phyloP scores from a whole-genome alignment of 768 basidiomycete genomes.

The Tulasnella sp. region DNA sequence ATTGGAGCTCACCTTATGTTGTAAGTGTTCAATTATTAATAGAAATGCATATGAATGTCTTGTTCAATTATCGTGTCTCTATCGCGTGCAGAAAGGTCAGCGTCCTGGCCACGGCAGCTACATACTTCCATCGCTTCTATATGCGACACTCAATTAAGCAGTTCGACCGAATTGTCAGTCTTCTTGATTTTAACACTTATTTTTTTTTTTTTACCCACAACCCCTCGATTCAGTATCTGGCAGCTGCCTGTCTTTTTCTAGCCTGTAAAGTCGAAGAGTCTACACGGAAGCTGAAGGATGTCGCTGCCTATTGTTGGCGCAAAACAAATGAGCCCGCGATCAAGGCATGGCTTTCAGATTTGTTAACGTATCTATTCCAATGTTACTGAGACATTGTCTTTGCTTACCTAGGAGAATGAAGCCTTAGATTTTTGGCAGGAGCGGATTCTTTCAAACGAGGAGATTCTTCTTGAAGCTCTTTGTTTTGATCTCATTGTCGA shows the following conservation, averaged over 20 bases:
- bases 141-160: constrained; percentile 58
- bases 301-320: constrained; percentile 60
- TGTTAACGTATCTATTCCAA: constrained; percentile 11
- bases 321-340: constrained; percentile 64
- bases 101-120: constrained; percentile 75
- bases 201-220: constrained; percentile 39
- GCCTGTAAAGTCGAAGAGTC: constrained; percentile 90
- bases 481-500: constrained; percentile 76
- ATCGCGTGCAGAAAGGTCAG: constrained; percentile 49
- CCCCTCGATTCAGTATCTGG: constrained; percentile 54
- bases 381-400: background rate
- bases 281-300: constrained; percentile 73
- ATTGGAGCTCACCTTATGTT: constrained; percentile 62
- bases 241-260: constrained; percentile 74
- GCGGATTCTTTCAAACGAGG: constrained; percentile 60
- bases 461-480: constrained; percentile 63
- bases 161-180: constrained; percentile 11
- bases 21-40: constrained; percentile 36
- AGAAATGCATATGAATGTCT: constrained; percentile 17
- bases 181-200: constrained; percentile 49
- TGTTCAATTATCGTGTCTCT: background rate
- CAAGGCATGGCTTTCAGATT: constrained; percentile 41
- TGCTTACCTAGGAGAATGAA: constrained; percentile 35
- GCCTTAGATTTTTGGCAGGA: constrained; percentile 58
- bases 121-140: constrained; percentile 85